Evolutionary conservation across 192 early-diverging fungal genomes (phyloP).

Genomic region (Gorgonomyces haynaldii): DNA sequence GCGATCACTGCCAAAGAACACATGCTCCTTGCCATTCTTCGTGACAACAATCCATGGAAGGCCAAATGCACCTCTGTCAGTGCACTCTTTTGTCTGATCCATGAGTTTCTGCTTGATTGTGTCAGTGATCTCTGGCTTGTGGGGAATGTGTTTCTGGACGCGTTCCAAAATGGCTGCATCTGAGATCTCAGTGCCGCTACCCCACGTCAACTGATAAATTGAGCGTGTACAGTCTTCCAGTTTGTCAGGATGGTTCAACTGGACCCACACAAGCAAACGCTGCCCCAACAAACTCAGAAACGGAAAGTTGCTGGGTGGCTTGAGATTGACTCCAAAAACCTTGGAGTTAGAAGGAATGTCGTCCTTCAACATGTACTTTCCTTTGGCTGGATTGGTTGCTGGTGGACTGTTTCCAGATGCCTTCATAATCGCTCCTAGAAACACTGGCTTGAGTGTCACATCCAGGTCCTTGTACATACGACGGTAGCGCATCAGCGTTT

Average conservation of each 20-base stretch:
- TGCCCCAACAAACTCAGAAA: no score
- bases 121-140: background rate
- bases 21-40: slow-evolving; percentile 6
- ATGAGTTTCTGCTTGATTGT: slow-evolving; percentile 19
- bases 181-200: no score
- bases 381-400: slow-evolving; percentile 25
- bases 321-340: slow-evolving; percentile 17
- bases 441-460: slow-evolving; percentile 21
- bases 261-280: slow-evolving; percentile 20
- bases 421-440: slow-evolving; percentile 24
- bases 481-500: slow-evolving; percentile 13
- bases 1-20: slow-evolving; percentile 34
- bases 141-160: background rate
- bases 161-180: no score
- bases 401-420: slow-evolving; percentile 22
- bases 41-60: slow-evolving; percentile 25
- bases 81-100: slow-evolving; percentile 11
- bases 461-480: slow-evolving; percentile 12
- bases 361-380: slow-evolving; percentile 12
- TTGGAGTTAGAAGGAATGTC: slow-evolving; percentile 8
- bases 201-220: no score
- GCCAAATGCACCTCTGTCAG: slow-evolving; percentile 30
- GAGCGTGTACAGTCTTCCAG: no score
- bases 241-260: slow-evolving; percentile 6
- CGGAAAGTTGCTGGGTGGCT: no score